Base-by-base conservation (phyloP, 768 basidiomycete species). In the Stropharia rugosoannulata region DNA sequence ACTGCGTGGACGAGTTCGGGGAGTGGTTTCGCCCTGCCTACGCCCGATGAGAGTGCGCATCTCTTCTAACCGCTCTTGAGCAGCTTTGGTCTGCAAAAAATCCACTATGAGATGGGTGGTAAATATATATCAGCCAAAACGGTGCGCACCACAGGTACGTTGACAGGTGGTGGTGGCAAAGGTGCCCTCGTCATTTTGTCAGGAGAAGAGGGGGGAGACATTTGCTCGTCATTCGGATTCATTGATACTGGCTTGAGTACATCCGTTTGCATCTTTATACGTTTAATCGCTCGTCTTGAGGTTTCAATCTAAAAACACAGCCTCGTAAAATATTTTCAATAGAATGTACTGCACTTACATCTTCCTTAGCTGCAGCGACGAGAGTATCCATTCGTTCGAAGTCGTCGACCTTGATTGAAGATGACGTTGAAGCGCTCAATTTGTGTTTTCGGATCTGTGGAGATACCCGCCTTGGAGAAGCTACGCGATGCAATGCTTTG, bases 11-110 rank as follows among this genome's bases (percentile, higher is more conserved):
- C 82, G 79, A 52, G 69, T 71, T 22, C 79, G 78, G 55, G 81
- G 79, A 8, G 80, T 75, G 5, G 69, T 69, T 36, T 86, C 86
- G 15, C 70, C 75, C 62, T 82, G 77, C 60, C 90, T 76, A 58
- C 76, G 80, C 37, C 75, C 72, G 55, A 94, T 91, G 54, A 91
- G 74, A 59, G 81, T 82, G 39, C 85, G 81, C 90, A 94, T 90
- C 68, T 94, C 92, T 62, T 90, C 84, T 76, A 92, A 79, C 19
- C 92, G 84, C 36, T 86, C 85, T 61, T 85, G 85, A 36, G 90
- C 90, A 52, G 85, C 90, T 64, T 72, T 85, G 11, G 82, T 88
- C 91, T 93, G 60, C 4, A 32, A 15, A 39, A 5, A 15, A 10
- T 16, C 32, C 8, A 12, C 37, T 6, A 37, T 46, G 11, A 54